These are phyloP conservation scores for Seiridium unicorne DNA, from an alignment of 2,329 filamentous ascomycete genomes.

Conservation along the genomic window DNA sequence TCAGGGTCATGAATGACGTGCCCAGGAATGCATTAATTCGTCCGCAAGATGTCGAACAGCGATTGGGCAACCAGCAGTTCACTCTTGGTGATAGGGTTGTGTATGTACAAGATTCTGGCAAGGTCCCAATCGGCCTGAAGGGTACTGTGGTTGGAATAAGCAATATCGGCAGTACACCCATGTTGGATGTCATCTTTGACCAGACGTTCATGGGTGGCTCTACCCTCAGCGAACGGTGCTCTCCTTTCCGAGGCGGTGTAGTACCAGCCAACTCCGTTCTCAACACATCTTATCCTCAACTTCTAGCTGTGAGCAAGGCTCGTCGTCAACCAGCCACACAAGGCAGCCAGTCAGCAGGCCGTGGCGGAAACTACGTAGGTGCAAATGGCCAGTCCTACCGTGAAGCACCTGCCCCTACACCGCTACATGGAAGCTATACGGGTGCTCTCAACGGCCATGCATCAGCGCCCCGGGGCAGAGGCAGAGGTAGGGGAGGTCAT, in stretches of 20 bases:
- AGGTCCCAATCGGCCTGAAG: slow-evolving; percentile 87
- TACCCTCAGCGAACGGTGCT: slow-evolving; percentile 84
- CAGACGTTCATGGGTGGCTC: slow-evolving; percentile 96
- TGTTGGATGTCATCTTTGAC: slow-evolving; percentile 93
- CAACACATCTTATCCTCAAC: slow-evolving; percentile 80
- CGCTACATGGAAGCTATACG: slow-evolving; percentile 57
- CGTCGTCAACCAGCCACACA: slow-evolving; percentile 19
- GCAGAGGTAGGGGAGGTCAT: slow-evolving; percentile 11
- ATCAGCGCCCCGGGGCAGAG: slow-evolving; percentile 28
- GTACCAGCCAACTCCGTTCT: slow-evolving; percentile 85
- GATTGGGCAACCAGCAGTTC: slow-evolving; percentile 82
- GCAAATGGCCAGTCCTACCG: slow-evolving; percentile 48
- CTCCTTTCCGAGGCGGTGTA: slow-evolving; percentile 90
- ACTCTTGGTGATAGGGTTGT: slow-evolving; percentile 85
- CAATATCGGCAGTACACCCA: slow-evolving; percentile 75
- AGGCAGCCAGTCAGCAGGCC: slow-evolving; percentile 25
- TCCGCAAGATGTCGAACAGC: slow-evolving; percentile 93
- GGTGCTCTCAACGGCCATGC: slow-evolving; percentile 50
- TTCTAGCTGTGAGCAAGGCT: slow-evolving; percentile 60
- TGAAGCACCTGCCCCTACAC: slow-evolving; percentile 53
- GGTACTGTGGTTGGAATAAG: slow-evolving; percentile 96
- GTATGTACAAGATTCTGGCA: slow-evolving; percentile 88
- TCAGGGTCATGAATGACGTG: slow-evolving; percentile 73
- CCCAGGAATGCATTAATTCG: slow-evolving; percentile 87
- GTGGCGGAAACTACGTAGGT: slow-evolving; percentile 32